Evolutionary conservation across 148 eudicot species (phyloP), one percentile per base, ranked within the genome.

Genomic region (Fagopyrum esculentum): DNA sequence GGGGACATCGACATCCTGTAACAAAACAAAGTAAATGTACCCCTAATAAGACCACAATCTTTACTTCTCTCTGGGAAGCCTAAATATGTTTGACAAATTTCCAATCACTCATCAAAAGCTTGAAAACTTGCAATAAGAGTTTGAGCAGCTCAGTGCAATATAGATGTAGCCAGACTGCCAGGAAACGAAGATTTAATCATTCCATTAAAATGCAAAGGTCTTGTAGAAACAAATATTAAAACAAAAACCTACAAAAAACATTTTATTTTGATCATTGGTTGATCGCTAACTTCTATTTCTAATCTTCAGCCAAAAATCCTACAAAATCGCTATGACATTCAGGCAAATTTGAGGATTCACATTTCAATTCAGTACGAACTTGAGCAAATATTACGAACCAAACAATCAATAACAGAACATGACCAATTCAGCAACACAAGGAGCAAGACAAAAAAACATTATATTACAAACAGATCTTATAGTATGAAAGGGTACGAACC

Each of bases 401-500:
- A 19, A 8, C 63, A 17, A 49, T 57, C 2, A 57, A 57, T 6
- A 57, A 35, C 45, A 12, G 70, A 64, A 64, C 45, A 35, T 35
- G 6, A 66, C 43, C 45, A 43, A 66, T 66, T 66, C 46, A 66
- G 46, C 71, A 15, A 66, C 15, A 66, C 19, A 29, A 59, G 35
- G 69, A 63, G 35, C 45, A 30, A 63, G n/a, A 12, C 44, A 45
- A 15, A 5, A 30, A 9, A 56, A 46, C 11, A 9, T 50, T 44
- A 70, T 11, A 50, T 19, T 54, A 61, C 26, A 47, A 13, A 40
- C 45, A 40, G 46, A 40, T 61, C 69, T 35, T 64, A 44, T 60
- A 17, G 80, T 77, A 87, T 81, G 82, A 80, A 90, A 88, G 80
- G 87, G 90, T 81, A 90, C 96, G 80, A 90, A 90, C 96, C 96